Base-by-base conservation (phyloP, 345 rosid genomes). In the Theobroma cacao region DNA sequence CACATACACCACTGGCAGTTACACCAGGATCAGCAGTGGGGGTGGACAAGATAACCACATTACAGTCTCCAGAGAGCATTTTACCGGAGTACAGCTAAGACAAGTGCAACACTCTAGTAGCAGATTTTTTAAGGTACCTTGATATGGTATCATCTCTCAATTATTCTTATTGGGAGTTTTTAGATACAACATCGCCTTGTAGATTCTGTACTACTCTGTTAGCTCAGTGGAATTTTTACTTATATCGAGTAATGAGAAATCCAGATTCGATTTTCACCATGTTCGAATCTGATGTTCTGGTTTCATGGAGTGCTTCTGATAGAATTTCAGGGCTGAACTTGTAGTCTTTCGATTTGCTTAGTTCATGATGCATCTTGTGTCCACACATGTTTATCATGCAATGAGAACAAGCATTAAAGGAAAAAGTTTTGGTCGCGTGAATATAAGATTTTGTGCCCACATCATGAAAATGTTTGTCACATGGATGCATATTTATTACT, bases 11-110 rank as follows among this genome's bases (percentile, higher is more conserved):
- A 3, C 24, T 22, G 50, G 85, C 75, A 14, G 74, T 43, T 55
- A 43, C 40, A 66, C 47, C 64, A 3, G 72, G 30, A 33, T 17
- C 72, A 36, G 10, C 41, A 24, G 63, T 22, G 12, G 64, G 14
- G 48, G 13, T 7, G 17, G 80, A 73, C 61, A 79, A 76, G 80
- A 22, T 31, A 14, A 53, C 74, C 7, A 7, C 48, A 50, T 48
- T 69, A 5, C 60, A 41, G 1, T n/a, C 55, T 34, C 34, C 70
- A 31, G 71, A 56, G 72, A 55, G 52, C 52, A 50, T 61, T 47
- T 33, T 74, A 34, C 17, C 48, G 1, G 65, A 56, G 1, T 65
- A 70, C 33, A 47, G 60, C 53, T 72, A 43, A 81, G 76, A 75
- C 60, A 72, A 50, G 59, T 15, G 50, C 18, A 58, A 47, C n/a